Evolutionary conservation across 129 eudicot species (phyloP), one percentile per base, ranked within the genome.

Genomic region (Helichrysum umbraculigerum): DNA sequence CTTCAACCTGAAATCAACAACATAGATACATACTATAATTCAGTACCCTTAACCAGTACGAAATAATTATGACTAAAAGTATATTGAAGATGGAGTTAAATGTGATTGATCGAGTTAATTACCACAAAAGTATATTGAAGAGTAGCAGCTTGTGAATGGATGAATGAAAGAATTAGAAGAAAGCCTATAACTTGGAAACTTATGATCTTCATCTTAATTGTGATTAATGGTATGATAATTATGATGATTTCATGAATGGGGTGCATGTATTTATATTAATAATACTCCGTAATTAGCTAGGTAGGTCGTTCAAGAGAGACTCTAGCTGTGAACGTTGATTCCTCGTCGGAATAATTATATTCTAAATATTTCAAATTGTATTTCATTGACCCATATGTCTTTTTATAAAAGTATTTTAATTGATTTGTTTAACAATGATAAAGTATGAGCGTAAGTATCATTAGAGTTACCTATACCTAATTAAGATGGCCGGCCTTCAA

Each of bases 1-100:
- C 87, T 66, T 69, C 73, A 50, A 86, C 70, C 90, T 86, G 87
- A 75, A 78, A 54, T 58, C 5, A 17, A 68, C 28, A n/a, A 10
- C 4, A 57, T 0, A 25, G 28, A 14, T 7, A 19, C 28, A 21
- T 42, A 8, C n/a, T 3, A 22, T 20, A 22, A 61, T 22, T 28
- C 28, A 47, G 35, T 4, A 14, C 21, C 21, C 76, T 72, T 25
- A 25, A 25, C 28, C 28, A 25, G 28, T 25, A 25, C 28, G 28
- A 25, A 25, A 25, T 25, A 25, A 25, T 25, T 25, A 25, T 25
- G 28, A 25, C 28, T 0, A 25, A 25, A 25, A 25, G 28, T 25
- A 25, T 25, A 25, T 25, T 25, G 28, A 25, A 0, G 28, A 1
- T 25, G 28, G 28, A 25, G 28, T 25, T 25, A 25, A 25, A 0